These are phyloP conservation scores for Starmerella stigmatis DNA, from an alignment of 805 yeast species.

Conservation along the genomic window DNA sequence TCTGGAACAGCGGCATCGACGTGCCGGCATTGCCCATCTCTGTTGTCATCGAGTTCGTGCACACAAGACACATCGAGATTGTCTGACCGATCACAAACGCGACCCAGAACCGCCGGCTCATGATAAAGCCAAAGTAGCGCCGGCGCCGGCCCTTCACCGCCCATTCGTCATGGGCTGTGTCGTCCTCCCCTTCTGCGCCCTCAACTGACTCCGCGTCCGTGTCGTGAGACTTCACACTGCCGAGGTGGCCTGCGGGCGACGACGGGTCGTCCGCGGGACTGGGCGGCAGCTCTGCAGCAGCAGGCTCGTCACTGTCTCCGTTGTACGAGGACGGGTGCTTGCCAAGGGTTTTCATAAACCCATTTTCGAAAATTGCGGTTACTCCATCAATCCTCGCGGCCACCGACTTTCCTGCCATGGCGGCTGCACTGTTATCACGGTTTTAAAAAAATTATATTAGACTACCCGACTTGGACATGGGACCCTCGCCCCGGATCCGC, in stretches of 20 bases:
- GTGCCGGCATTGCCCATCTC: conserved; percentile 33
- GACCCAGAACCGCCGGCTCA: conserved; percentile 33
- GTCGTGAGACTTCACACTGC: not conserved
- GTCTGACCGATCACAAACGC: conserved; percentile 36
- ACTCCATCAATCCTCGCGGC: conserved; percentile 9
- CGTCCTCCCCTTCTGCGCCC: conserved; percentile 6
- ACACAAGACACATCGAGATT: conserved; percentile 34
- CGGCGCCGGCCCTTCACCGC: conserved; percentile 12
- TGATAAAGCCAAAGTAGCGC: conserved; percentile 27
- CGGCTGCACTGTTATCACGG: too few species aligned
- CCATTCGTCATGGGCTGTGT: conserved; percentile 12
- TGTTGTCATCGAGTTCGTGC: conserved; percentile 38
- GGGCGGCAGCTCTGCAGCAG: not conserved
- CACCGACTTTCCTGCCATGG: not conserved
- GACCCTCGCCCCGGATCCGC: too few species aligned
- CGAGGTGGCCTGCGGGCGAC: too few species aligned
- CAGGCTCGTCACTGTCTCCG: not conserved
- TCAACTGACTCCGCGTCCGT: not conserved
- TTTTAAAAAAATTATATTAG: too few species aligned
- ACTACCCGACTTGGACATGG: too few species aligned
- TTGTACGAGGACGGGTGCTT: conserved; percentile 4
- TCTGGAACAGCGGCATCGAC: conserved; percentile 38
- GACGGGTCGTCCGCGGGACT: too few species aligned
- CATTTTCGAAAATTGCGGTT: conserved; percentile 15
- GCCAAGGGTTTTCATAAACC: conserved; percentile 18